Conservation (phyloP, 2,329 filamentous ascomycete genomes). For the Leptographium flavum region DNA sequence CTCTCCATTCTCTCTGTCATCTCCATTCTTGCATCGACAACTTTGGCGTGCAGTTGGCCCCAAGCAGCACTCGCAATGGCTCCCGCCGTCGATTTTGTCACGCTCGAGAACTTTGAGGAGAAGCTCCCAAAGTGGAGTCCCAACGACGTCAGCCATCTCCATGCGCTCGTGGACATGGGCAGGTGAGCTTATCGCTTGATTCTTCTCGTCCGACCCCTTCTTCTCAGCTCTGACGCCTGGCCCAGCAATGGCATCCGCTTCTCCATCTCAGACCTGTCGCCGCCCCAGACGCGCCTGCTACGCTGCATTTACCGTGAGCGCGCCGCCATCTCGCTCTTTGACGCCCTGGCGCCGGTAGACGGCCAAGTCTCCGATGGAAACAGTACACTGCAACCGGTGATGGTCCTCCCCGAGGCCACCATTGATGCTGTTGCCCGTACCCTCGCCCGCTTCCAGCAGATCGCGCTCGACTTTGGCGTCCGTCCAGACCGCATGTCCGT, state of each 20-base stretch:
- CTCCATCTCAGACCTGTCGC: conserved; percentile 70
- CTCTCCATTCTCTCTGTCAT: background rate
- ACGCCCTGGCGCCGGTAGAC: conserved; percentile 42
- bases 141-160: conserved; percentile 31
- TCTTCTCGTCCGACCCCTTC: conserved; percentile 4
- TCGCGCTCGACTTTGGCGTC: conserved; percentile 55
- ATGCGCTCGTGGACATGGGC: conserved; percentile 46
- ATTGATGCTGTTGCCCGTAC: conserved; percentile 53
- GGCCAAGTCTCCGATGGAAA: conserved; percentile 2
- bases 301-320: conserved; percentile 67
- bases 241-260: conserved; percentile 82
- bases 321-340: conserved; percentile 72
- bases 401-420: conserved; percentile 35
- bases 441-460: conserved; percentile 55
- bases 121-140: conserved; percentile 35
- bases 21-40: no score
- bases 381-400: background rate
- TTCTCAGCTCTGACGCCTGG: no score
- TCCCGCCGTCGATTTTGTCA: conserved; percentile 26
- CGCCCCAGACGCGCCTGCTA: conserved; percentile 56
- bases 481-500: conserved; percentile 51
- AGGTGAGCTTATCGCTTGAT: conserved; percentile 23
- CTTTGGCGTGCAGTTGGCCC: background rate
- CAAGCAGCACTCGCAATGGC: background rate
- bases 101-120: conserved; percentile 34